phyloP scores from a whole-genome alignment of 208 protist species.

The Leptomonas seymouri region DNA sequence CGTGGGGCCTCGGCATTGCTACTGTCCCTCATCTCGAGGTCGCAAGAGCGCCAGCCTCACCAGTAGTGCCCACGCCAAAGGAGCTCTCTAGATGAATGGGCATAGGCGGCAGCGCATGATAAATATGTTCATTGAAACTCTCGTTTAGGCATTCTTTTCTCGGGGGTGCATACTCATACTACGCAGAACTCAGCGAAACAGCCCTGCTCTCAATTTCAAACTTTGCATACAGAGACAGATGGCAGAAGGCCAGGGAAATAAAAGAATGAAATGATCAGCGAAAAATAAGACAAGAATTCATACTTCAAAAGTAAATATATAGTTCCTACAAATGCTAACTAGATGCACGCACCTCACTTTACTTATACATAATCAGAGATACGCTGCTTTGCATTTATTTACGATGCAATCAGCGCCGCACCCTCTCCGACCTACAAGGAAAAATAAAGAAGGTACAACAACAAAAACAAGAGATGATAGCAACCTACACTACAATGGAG shows the following conservation, averaged over 20 bases:
- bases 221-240: neutral
- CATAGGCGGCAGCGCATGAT: neutral
- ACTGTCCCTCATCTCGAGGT: no score
- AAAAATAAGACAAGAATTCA: neutral
- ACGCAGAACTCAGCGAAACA: conserved; percentile 6
- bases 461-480: neutral
- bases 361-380: neutral
- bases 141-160: neutral
- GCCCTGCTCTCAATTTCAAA: conserved; percentile 12
- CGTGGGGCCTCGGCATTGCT: no score
- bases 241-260: neutral
- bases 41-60: no score
- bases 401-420: neutral
- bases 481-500: neutral
- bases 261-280: conserved; percentile 6
- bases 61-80: no score
- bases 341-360: neutral
- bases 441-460: neutral
- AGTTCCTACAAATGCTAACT: conserved; percentile 5
- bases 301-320: neutral
- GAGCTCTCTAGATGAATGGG: no score
- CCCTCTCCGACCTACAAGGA: neutral
- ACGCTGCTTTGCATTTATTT: neutral
- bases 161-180: conserved; percentile 1
- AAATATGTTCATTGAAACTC: neutral